Conservation (phyloP, 1,284 basidiomycete species). For the Ustilago loliicola region DNA sequence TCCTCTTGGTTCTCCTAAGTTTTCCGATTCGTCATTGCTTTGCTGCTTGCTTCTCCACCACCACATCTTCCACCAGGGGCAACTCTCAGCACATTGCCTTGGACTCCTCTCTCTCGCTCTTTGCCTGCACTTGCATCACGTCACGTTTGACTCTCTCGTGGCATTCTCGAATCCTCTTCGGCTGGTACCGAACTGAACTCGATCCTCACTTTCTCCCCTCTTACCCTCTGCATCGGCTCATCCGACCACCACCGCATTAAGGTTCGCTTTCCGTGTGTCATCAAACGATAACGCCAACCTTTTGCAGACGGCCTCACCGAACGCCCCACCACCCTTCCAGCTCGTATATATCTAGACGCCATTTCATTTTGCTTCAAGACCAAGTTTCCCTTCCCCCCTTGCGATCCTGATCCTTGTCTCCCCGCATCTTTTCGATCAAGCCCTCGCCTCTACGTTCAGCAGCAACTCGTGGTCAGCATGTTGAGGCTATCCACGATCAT, state of each 20-base stretch:
- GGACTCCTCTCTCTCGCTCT: background rate
- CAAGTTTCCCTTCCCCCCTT: background rate
- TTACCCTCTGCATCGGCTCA: background rate
- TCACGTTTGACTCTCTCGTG: background rate
- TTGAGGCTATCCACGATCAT: slow-evolving; percentile 18
- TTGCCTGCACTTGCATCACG: background rate
- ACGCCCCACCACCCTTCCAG: background rate
- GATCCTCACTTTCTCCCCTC: background rate
- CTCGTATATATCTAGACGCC: slow-evolving; percentile 8
- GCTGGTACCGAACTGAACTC: slow-evolving; percentile 1
- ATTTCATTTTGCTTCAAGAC: background rate
- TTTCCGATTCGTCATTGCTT: background rate
- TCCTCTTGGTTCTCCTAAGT: background rate
- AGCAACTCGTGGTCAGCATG: slow-evolving; percentile 22
- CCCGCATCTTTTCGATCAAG: background rate
- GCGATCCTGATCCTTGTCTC: background rate
- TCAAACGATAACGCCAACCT: background rate
- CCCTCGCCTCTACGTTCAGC: background rate
- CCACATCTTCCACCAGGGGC: background rate
- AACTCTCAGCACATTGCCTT: background rate
- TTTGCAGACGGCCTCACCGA: background rate
- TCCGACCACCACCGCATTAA: background rate
- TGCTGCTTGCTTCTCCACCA: slow-evolving; percentile 3
- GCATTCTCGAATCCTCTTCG: background rate
- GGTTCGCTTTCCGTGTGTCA: slow-evolving; percentile 7